Base-by-base conservation (phyloP, 2,329 filamentous ascomycete genomes). In the Pseudogymnoascus verrucosus region DNA sequence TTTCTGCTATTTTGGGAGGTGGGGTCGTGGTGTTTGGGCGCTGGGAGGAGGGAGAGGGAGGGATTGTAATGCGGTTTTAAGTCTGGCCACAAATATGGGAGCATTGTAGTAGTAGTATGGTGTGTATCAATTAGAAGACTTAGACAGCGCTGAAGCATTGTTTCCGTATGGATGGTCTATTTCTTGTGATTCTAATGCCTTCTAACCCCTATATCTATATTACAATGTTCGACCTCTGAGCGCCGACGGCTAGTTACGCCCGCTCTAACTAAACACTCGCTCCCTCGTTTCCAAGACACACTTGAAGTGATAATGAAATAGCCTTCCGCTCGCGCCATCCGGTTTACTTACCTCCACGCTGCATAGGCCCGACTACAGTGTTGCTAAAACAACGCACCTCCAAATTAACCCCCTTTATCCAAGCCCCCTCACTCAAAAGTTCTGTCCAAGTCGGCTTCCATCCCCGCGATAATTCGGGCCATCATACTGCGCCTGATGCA, bases 91-190 rank as follows among this genome's bases (percentile, higher is more conserved):
- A 31, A 34, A 57, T 57, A 57, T 57, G 51, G 51, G 26, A 19
- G n/a, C 28, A 34, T 57, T 57, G 51, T 57, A 57, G 51, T 57
- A 51, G 44, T 51, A 57, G 51, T 57, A 57, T 57, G 34, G 51
- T 57, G 51, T 57, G 51, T 57, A 57, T 57, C 51, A 57, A 57
- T n/a, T 57, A 57, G 51, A 57, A 4, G 51, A 34, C 51, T 34
- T 57, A 34, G 51, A 57, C 26, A 28, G 51, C 28, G 28, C 28
- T 19, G 51, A 57, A 34, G 26, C 16, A 34, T 57, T 57, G 34
- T 34, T 54, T 57, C 28, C 28, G 16, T 57, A 34, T 14, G 5
- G n/a, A 34, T 34, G 28, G 10, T 8, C 4, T 57, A 31, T 57
- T 34, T 54, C 21, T 26, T 57, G 28, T 54, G 14, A 54, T 54